These are phyloP conservation scores for Cutaneotrichosporon sp. DNA, from an alignment of 1,284 basidiomycete species.

Conservation along the genomic window DNA sequence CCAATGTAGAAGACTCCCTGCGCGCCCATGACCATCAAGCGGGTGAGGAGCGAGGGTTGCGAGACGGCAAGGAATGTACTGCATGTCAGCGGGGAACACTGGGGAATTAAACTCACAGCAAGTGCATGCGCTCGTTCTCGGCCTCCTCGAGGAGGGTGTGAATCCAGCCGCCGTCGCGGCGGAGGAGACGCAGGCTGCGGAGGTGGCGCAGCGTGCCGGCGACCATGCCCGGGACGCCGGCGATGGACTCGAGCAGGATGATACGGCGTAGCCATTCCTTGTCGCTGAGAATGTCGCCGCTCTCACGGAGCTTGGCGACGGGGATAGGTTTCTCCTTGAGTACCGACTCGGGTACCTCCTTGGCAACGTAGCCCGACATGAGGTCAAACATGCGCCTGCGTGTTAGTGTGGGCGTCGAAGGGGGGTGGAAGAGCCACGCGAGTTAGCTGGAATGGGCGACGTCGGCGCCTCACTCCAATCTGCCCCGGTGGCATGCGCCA, in stretches of 20 bases:
- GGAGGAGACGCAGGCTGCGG: conserved; percentile 72
- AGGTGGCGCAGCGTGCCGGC: conserved; percentile 81
- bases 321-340: conserved; percentile 51
- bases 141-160: conserved; percentile 83
- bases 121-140: conserved; percentile 92
- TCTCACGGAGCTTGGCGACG: conserved; percentile 64
- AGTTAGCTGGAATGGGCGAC: background rate
- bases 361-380: conserved; percentile 65
- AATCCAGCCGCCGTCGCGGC: conserved; percentile 83
- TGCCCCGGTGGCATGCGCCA: too few species aligned
- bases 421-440: background rate
- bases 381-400: conserved; percentile 64
- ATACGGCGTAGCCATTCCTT: conserved; percentile 76
- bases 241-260: conserved; percentile 82
- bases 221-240: conserved; percentile 92
- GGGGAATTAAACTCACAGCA: conserved; percentile 69
- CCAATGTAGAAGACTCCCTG: conserved; percentile 84
- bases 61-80: conserved; percentile 85
- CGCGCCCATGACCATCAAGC: conserved; percentile 72
- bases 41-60: conserved; percentile 71
- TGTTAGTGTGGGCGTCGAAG: too few species aligned
- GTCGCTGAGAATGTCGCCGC: conserved; percentile 67
- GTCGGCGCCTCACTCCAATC: too few species aligned
- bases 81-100: too few species aligned
- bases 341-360: conserved; percentile 45